Base-by-base conservation (phyloP, 140 eudicot genomes). In the Cichorium intybus region DNA sequence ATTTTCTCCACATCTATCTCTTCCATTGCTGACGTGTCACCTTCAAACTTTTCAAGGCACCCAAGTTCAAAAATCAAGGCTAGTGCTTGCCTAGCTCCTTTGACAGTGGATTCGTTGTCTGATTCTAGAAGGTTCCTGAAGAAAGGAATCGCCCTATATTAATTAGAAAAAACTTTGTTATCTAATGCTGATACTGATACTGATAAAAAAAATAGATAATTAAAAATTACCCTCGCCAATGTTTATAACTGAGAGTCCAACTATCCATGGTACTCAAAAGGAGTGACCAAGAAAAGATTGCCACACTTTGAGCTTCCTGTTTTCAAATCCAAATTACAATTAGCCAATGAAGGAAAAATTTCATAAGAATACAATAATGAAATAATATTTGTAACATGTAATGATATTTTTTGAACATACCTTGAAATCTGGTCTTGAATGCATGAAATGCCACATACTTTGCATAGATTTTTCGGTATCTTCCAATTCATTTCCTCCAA, bases 381-480 rank as follows among this genome's bases (percentile, higher is more conserved):
- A 48, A 23, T 23, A 33, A 61, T 37, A 10, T 24, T 62, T 62
- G 26, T 63, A 26, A 43, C 33, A 34, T 20, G 5, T 31, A 26
- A 16, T 12, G 20, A 31, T 16, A n/a, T n/a, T n/a, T n/a, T n/a
- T n/a, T 35, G 43, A 20, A 75, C 81, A 24, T 85, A 75, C 94
- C 80, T 69, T 82, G 33, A 62, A 24, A 56, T 75, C 58, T 54
- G 64, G 18, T 69, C 73, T 76, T 47, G 82, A 78, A 56, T 73
- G 70, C 67, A 85, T 72, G 63, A 76, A 80, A 9, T 76, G 29
- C 94, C 94, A 85, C 56, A 85, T 73, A 49, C 55, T 74, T 69
- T 76, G 84, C 94, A 85, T 79, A 47, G 94, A 73, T 59, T 62
- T 58, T 70, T 85, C 84, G 1, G 94, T 85, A 52, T 85, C 82